Base-by-base conservation (phyloP, 345 rosid species). In the Rhodomyrtus tomentosa region DNA sequence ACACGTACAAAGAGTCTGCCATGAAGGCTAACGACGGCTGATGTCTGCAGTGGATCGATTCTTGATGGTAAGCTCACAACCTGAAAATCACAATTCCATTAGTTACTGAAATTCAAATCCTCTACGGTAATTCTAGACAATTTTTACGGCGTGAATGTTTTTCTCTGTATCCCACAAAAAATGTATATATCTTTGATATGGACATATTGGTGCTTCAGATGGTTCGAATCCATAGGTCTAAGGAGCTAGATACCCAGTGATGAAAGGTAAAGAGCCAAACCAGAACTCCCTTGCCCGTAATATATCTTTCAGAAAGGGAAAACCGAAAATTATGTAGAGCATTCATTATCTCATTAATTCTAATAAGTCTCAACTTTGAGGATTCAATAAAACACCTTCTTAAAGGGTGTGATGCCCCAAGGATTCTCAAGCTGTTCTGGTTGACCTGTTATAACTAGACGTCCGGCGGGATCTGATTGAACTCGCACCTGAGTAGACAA, bases 351-450 rank as follows among this genome's bases (percentile, higher is more conserved):
- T 68, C 24, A 36, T 36, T 68, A 32, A 36, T 36, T 40, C 10
- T 68, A 32, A 42, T 62, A 3, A 32, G 76, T 68, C 45, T 68
- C 45, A 9, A 68, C 6, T 68, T 36, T 36, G 20, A 68, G 27
- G 13, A 54, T 80, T 80, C 82, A 79, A 85, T 54, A 83, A 80
- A 27, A 73, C 90, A 93, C 99, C 99, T 96, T 96, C 83, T 89
- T 93, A 86, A 96, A 96, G 40, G 99, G 96, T 72, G 95, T 93
- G 73, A 95, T 93, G 29, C 98, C 99, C 99, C 98, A 95, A 80
- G 97, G 97, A 87, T 93, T 95, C 88, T 95, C 94, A 84, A 90
- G 88, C 88, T 95, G 93, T 86, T 95, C 95, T 7, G 96, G 98
- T 84, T 93, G 88, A 42, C 98, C 99, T 11, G 94, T 94, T 91